These are phyloP conservation scores for Sporothrix pseudoabietina DNA, from an alignment of 2,329 filamentous ascomycete genomes.

Conservation along the genomic window DNA sequence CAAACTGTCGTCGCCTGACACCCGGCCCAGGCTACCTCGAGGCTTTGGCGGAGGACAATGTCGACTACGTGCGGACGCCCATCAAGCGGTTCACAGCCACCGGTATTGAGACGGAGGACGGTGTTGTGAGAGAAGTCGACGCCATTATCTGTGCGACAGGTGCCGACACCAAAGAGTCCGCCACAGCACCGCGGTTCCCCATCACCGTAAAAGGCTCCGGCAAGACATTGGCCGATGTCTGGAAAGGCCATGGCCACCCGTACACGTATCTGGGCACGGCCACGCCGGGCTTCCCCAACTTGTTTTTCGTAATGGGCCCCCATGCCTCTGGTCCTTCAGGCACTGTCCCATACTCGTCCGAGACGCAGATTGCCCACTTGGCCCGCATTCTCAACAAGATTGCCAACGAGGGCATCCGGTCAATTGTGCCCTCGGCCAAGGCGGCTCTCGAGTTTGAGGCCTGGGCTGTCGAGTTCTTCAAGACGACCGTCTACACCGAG, in stretches of 20 bases:
- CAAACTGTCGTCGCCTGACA: conserved; percentile 65
- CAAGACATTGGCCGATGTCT: conserved; percentile 56
- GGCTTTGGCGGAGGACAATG: conserved; percentile 62
- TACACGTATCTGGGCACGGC: conserved; percentile 48
- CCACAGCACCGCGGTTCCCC: conserved; percentile 57
- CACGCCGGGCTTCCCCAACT: conserved; percentile 43
- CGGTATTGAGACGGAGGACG: conserved; percentile 63
- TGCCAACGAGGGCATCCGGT: conserved; percentile 51
- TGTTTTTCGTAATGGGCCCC: conserved; percentile 39
- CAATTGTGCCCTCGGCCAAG: conserved; percentile 34
- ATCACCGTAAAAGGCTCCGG: conserved; percentile 54
- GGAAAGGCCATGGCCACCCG: conserved; percentile 62
- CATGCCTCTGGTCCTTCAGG: conserved; percentile 32
- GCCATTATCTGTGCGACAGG: conserved; percentile 70
- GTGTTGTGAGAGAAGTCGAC: conserved; percentile 59
- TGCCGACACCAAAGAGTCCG: conserved; percentile 57
- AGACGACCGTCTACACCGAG: conserved; percentile 40
- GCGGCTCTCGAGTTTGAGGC: conserved; percentile 39
- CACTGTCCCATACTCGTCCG: conserved; percentile 32
- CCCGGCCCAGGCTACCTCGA: conserved; percentile 70
- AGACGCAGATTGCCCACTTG: conserved; percentile 45
- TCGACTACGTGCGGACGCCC: conserved; percentile 59
- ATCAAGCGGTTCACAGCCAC: conserved; percentile 62
- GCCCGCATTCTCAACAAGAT: conserved; percentile 53
- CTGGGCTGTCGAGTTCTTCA: conserved; percentile 40